Conservation (phyloP, 2,329 filamentous ascomycete species). For the Pseudogymnoascus sp. region DNA sequence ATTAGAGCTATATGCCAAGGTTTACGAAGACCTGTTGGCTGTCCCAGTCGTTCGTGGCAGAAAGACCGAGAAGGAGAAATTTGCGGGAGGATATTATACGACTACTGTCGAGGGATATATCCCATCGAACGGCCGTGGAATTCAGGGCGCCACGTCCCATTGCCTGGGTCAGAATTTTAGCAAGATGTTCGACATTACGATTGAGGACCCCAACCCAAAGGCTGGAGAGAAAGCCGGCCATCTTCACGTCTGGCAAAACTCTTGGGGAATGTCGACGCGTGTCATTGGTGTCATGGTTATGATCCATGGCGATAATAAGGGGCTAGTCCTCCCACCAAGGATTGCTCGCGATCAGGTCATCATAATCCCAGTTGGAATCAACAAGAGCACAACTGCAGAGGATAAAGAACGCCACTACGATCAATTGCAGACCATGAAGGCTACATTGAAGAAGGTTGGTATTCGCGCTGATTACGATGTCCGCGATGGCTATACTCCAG, state of each 20-base stretch:
- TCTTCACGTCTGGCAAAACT: constrained; percentile 95
- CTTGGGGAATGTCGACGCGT: constrained; percentile 94
- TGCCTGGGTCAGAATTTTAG: constrained; percentile 91
- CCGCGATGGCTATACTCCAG: constrained; percentile 84
- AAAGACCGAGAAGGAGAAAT: constrained; percentile 98
- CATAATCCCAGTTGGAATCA: constrained; percentile 88
- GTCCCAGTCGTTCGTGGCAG: constrained; percentile 86
- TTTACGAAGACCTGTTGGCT: constrained; percentile 90
- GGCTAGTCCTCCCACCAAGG: constrained; percentile 84
- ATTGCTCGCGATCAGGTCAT: constrained; percentile 81
- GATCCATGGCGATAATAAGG: constrained; percentile 94
- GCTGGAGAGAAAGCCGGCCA: constrained; percentile 68
- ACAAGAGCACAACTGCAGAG: constrained; percentile 75
- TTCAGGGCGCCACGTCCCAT: constrained; percentile 93
- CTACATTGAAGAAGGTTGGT: constrained; percentile 62
- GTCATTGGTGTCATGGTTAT: constrained; percentile 99
- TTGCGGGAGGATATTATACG: constrained; percentile 92
- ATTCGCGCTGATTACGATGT: constrained; percentile 75
- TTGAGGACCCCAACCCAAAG: constrained; percentile 76
- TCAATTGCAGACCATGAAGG: constrained; percentile 64
- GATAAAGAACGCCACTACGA: constrained; percentile 69
- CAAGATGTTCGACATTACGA: constrained; percentile 98
- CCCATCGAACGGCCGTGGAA: constrained; percentile 87
- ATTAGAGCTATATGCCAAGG: constrained; percentile 80
- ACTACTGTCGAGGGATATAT: constrained; percentile 97